Conservation (phyloP, 73 alveolate genomes). For the Tetrahymena thermophila region DNA sequence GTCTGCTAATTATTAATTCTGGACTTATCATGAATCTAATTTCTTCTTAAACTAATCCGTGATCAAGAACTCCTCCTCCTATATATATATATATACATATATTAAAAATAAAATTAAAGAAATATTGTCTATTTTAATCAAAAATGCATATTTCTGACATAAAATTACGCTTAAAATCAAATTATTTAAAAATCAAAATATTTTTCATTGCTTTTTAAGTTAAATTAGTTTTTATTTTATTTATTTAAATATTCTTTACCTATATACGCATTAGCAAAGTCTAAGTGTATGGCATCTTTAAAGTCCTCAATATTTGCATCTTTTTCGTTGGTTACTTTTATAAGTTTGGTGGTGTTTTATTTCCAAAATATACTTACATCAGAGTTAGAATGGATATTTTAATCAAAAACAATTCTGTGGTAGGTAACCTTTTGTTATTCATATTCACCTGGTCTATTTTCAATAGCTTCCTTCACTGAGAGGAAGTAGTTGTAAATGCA, state of each 20-base stretch:
- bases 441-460: not conserved
- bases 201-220: too few species aligned
- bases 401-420: not conserved
- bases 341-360: not conserved
- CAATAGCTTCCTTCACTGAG: not conserved
- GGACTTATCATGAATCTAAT: slow-evolving; percentile 68
- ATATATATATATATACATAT: too few species aligned
- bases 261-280: not conserved
- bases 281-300: not conserved
- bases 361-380: not conserved
- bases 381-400: not conserved
- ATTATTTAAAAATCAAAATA: too few species aligned
- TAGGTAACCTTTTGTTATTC: not conserved
- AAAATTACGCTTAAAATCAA: not conserved
- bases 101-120: not conserved
- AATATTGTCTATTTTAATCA: not conserved
- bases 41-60: slow-evolving; percentile 77
- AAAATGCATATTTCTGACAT: not conserved
- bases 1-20: slow-evolving; percentile 49
- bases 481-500: not conserved
- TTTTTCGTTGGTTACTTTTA: not conserved
- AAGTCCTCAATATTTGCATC: not conserved
- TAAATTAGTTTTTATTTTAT: too few species aligned
- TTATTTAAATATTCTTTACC: not conserved
- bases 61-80: slow-evolving; percentile 74